Percentiles rank a stretch among this genome's conserved stretches.
phyloP scores from a whole-genome alignment of 495 filamentous ascomycete genomes.

The Aspergillus leporis region DNA sequence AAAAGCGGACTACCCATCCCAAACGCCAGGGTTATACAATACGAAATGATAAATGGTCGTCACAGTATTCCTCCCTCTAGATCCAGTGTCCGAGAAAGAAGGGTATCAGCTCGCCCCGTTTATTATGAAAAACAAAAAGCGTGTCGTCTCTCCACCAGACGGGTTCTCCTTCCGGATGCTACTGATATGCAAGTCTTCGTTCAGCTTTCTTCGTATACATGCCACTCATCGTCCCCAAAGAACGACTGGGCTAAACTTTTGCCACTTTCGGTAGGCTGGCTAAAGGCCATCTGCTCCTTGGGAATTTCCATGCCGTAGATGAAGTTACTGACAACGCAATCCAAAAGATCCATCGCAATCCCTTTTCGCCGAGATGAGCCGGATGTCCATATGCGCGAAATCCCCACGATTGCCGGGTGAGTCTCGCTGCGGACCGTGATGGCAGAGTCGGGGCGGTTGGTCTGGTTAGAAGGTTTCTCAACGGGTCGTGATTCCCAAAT shows the following conservation, averaged over 20 bases:
- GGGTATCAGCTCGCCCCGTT: slow-evolving; percentile 31
- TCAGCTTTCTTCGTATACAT: slow-evolving; percentile 50
- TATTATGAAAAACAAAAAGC: slow-evolving; percentile 21
- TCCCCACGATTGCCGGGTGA: slow-evolving; percentile 59
- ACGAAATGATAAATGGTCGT: slow-evolving; percentile 24
- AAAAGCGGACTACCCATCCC: slow-evolving; percentile 18
- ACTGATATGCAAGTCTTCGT: neutral
- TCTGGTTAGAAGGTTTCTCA: slow-evolving; percentile 31
- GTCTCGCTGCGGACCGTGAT: slow-evolving; percentile 42
- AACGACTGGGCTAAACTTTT: slow-evolving; percentile 61
- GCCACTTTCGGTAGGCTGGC: slow-evolving; percentile 74
- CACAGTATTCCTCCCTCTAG: slow-evolving; percentile 22
- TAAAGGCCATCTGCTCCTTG: slow-evolving; percentile 67
- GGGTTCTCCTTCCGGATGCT: neutral
- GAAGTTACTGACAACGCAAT: slow-evolving; percentile 62
- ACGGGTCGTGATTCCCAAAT: slow-evolving; percentile 60
- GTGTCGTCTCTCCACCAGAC: neutral
- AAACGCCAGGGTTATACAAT: slow-evolving; percentile 28
- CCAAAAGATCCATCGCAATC: slow-evolving; percentile 61
- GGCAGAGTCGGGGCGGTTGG: slow-evolving; percentile 39
- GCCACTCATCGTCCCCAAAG: slow-evolving; percentile 57
- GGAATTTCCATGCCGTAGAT: slow-evolving; percentile 66
- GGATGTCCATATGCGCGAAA: slow-evolving; percentile 75
- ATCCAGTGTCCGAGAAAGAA: slow-evolving; percentile 22
- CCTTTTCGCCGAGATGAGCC: slow-evolving; percentile 58